These are phyloP conservation scores for Gossypium aridum DNA, from an alignment of 441 rosid genomes.

Conservation along the genomic window DNA sequence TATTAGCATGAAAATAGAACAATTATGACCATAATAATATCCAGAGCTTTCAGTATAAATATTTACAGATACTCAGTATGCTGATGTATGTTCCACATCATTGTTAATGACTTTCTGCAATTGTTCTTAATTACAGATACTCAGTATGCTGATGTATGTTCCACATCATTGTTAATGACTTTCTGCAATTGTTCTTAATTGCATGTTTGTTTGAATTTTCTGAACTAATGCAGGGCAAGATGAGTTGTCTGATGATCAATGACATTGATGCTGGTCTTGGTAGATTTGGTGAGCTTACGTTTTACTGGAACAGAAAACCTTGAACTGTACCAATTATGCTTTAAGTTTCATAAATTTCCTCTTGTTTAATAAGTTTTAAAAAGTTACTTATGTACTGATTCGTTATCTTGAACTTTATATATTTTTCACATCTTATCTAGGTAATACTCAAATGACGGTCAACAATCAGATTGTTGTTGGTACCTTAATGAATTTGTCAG, in stretches of 20 bases:
- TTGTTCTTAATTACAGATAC: no score
- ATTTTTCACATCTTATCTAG: slow-evolving; percentile 28
- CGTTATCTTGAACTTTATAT: background rate
- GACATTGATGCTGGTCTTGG: slow-evolving; percentile 98
- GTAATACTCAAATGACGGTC: slow-evolving; percentile 90
- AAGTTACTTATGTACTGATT: background rate
- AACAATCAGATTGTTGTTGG: slow-evolving; percentile 97
- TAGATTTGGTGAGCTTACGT: slow-evolving; percentile 70
- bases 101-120: no score
- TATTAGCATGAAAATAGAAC: background rate
- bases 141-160: background rate
- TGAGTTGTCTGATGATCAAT: slow-evolving; percentile 95
- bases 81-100: no score
- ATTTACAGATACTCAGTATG: no score
- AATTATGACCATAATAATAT: background rate
- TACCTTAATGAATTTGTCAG: slow-evolving; percentile 87
- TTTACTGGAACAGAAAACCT: slow-evolving; percentile 3
- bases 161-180: slow-evolving; percentile 1
- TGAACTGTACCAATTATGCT: background rate
- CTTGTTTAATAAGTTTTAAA: background rate
- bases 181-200: slow-evolving; percentile 5
- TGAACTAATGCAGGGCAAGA: slow-evolving; percentile 68
- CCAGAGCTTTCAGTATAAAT: background rate
- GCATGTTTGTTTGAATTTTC: slow-evolving; percentile 13
- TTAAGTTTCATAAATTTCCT: background rate